Percentiles rank a stretch among this genome's conserved stretches.
Conservation (phyloP, 2,329 filamentous ascomycete genomes). For the Aspergillus persii region DNA sequence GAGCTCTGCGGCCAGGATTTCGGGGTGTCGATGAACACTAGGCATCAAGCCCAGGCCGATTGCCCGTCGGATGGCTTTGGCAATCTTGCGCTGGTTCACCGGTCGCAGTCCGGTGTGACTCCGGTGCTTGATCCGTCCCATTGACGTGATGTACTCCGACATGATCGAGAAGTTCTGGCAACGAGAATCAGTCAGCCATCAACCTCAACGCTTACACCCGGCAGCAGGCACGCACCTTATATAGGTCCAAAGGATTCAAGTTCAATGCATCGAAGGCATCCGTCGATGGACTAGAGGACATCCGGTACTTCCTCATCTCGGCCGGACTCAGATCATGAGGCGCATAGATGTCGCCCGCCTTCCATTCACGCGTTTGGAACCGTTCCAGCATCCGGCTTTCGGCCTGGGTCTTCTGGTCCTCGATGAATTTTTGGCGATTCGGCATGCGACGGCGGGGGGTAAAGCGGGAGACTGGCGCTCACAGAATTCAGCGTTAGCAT, state of each 20-base stretch:
- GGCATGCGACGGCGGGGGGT: slow-evolving; percentile 26
- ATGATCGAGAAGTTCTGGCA: slow-evolving; percentile 86
- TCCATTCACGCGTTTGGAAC: slow-evolving; percentile 64
- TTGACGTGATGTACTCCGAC: slow-evolving; percentile 79
- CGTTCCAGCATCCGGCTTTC: slow-evolving; percentile 40
- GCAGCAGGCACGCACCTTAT: slow-evolving; percentile 63
- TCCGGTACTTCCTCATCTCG: slow-evolving; percentile 81
- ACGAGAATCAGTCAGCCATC: not conserved
- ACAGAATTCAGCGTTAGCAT: slow-evolving; percentile 3
- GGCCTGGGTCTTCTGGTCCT: slow-evolving; percentile 36
- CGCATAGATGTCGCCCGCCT: slow-evolving; percentile 79
- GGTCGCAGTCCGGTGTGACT: slow-evolving; percentile 74
- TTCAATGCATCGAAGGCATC: slow-evolving; percentile 80
- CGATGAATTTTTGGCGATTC: slow-evolving; percentile 33
- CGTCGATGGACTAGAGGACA: slow-evolving; percentile 50
- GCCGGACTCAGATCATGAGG: slow-evolving; percentile 77
- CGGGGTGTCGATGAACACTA: slow-evolving; percentile 83
- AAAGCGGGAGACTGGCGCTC: slow-evolving; percentile 18
- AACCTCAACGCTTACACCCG: too few species aligned
- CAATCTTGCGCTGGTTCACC: slow-evolving; percentile 88
- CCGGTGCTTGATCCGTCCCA: slow-evolving; percentile 81
- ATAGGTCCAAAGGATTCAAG: slow-evolving; percentile 77
- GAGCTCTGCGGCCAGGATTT: slow-evolving; percentile 58
- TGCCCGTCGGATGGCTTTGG: slow-evolving; percentile 85
- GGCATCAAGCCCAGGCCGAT: slow-evolving; percentile 91